Conservation (phyloP, 805 yeast species). For the Metschnikowia vanudenii region DNA sequence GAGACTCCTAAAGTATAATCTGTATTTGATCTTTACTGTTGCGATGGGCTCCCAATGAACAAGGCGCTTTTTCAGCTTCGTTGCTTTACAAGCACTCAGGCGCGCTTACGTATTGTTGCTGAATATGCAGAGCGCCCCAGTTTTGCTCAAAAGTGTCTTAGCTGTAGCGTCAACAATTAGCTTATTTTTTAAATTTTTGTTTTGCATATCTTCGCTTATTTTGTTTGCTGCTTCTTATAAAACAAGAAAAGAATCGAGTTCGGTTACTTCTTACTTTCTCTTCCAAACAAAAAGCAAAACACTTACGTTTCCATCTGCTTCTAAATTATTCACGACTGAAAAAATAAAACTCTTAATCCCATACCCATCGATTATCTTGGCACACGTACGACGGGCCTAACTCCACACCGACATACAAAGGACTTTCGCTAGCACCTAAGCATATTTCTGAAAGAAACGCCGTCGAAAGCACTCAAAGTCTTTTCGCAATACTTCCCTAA, state of each 20-base stretch:
- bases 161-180: background rate
- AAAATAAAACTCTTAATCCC: background rate
- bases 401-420: background rate
- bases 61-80: slow-evolving; percentile 5
- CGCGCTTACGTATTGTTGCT: slow-evolving; percentile 6
- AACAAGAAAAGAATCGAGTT: background rate
- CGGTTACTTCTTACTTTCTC: no score
- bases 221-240: background rate
- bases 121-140: slow-evolving; percentile 8
- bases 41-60: background rate
- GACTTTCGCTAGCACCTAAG: background rate
- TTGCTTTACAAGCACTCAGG: slow-evolving; percentile 10
- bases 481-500: no score
- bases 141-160: slow-evolving; percentile 5
- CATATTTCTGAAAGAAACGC: background rate
- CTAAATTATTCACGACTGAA: no score
- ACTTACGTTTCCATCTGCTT: no score
- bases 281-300: no score
- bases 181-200: background rate
- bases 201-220: background rate
- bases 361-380: background rate
- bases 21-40: slow-evolving; percentile 4
- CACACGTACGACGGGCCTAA: background rate
- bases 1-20: slow-evolving; percentile 1
- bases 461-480: background rate